phyloP scores from a whole-genome alignment of 1,284 basidiomycete species.

The Tilletiaria anomala region DNA sequence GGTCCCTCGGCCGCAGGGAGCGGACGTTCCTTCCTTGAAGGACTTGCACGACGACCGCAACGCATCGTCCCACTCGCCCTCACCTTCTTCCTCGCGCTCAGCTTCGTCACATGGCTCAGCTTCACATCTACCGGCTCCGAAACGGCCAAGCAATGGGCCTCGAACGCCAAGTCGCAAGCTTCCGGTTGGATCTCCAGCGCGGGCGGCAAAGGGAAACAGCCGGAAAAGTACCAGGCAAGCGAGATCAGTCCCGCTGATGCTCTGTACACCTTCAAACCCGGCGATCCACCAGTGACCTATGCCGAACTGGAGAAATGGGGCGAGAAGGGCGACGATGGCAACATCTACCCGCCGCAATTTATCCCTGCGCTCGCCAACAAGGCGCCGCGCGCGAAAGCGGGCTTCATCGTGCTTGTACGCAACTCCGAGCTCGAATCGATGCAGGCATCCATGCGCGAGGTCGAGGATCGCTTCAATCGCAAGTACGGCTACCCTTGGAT shows the following conservation, averaged over 20 bases:
- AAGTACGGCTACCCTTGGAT: constrained; percentile 40
- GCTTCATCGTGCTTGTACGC: constrained; percentile 37
- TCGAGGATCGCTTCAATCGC: constrained; percentile 33
- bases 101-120: constrained; percentile 22
- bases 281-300: not conserved
- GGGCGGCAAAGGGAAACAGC: not conserved
- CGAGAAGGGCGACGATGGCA: constrained; percentile 1
- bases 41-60: constrained; percentile 20
- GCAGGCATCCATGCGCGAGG: constrained; percentile 17
- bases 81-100: constrained; percentile 17
- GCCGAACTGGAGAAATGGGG: not conserved
- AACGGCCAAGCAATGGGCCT: constrained; percentile 4
- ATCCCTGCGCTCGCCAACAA: constrained; percentile 5
- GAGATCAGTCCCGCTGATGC: not conserved
- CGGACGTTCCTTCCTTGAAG: too few species aligned
- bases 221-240: not conserved
- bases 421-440: constrained; percentile 35
- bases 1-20: too few species aligned
- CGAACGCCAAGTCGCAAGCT: too few species aligned
- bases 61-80: constrained; percentile 19
- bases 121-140: constrained; percentile 12
- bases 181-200: too few species aligned
- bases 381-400: constrained; percentile 34
- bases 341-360: constrained; percentile 4
- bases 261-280: not conserved